Conservation (phyloP, 2,329 filamentous ascomycete species). For the Cadophora luteo-olivacea region DNA sequence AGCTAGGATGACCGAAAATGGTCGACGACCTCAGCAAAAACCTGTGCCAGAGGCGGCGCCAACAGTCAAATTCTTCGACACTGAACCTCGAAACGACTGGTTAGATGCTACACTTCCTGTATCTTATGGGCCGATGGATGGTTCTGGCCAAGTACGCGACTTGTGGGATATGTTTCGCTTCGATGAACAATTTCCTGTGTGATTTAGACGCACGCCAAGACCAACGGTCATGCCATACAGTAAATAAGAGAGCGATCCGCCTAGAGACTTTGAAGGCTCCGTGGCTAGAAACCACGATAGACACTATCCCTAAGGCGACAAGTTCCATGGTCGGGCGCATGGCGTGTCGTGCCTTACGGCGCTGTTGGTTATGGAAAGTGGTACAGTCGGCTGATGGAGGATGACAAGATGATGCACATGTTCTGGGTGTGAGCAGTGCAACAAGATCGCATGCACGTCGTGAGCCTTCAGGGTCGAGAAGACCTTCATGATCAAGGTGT, state of each 20-base stretch:
- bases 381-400: too few relatives aligned
- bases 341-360: too few relatives aligned
- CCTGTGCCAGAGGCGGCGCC: background rate
- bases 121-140: slow-evolving; percentile 16
- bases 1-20: slow-evolving; percentile 13
- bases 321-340: too few relatives aligned
- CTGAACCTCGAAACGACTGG: slow-evolving; percentile 5
- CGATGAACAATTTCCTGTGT: background rate
- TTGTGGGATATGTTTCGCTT: slow-evolving; percentile 19
- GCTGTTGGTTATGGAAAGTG: too few relatives aligned
- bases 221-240: background rate
- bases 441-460: too few relatives aligned
- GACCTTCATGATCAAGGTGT: too few relatives aligned
- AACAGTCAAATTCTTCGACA: background rate
- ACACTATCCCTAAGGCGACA: too few relatives aligned
- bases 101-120: slow-evolving; percentile 14
- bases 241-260: too few relatives aligned
- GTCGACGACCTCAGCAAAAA: background rate
- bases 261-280: background rate
- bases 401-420: too few relatives aligned
- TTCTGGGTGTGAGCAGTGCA: too few relatives aligned
- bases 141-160: slow-evolving; percentile 9
- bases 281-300: too few relatives aligned
- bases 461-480: too few relatives aligned
- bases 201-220: background rate